phyloP scores from a whole-genome alignment of 805 yeast species.

The Saccharomycopsis olivae region DNA sequence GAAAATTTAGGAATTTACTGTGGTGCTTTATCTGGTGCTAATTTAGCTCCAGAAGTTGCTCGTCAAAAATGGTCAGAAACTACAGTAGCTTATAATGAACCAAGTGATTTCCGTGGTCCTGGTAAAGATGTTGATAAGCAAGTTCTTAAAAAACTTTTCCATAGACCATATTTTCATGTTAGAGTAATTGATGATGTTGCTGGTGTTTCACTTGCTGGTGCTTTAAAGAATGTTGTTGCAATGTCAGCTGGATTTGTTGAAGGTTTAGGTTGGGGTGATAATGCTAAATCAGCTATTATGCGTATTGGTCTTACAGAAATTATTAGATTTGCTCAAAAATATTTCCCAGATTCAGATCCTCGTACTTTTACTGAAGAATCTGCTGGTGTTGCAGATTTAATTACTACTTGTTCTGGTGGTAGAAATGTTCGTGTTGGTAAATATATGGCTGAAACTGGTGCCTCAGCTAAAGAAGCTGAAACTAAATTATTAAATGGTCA shows the following conservation, averaged over 20 bases:
- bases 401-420: constrained; percentile 97
- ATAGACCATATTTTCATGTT: constrained; percentile 97
- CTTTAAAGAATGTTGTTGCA: constrained; percentile 92
- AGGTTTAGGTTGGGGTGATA: constrained; percentile 98
- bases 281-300: constrained; percentile 96
- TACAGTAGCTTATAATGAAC: constrained; percentile 81
- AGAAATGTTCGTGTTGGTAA: constrained; percentile 89
- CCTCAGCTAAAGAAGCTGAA: constrained; percentile 73
- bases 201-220: constrained; percentile 95
- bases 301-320: constrained; percentile 90
- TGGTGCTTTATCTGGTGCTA: constrained; percentile 96
- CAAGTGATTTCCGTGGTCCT: constrained; percentile 54
- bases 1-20: constrained; percentile 78
- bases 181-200: constrained; percentile 86
- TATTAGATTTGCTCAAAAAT: constrained; percentile 71
- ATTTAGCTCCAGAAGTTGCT: constrained; percentile 95
- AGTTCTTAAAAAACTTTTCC: constrained; percentile 76
- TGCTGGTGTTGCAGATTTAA: constrained; percentile 97
- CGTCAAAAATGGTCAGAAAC: constrained; percentile 95
- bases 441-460: constrained; percentile 72
- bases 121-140: constrained; percentile 65
- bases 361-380: constrained; percentile 86
- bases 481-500: constrained; percentile 84
- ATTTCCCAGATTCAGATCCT: constrained; percentile 65
- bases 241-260: constrained; percentile 95